Conservation (phyloP, 768 basidiomycete species). For the Lyophyllum atratum region DNA sequence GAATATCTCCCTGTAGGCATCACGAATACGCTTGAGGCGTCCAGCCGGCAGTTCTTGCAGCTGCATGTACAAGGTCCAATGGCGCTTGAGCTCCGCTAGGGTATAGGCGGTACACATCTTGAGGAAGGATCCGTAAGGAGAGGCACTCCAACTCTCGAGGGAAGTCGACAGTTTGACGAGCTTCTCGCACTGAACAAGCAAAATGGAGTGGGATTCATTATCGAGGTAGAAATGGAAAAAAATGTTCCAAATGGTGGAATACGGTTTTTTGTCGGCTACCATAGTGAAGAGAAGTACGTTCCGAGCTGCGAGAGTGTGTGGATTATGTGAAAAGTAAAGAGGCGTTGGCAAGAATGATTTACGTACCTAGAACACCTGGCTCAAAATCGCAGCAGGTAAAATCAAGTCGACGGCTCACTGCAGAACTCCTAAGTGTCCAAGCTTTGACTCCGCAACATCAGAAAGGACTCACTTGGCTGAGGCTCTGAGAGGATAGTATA, state of each 20-base stretch:
- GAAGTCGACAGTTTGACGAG: conserved; percentile 34
- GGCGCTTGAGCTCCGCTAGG: conserved; percentile 36
- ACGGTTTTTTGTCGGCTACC: conserved; percentile 31
- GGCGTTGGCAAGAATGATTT: not conserved
- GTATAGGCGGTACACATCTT: conserved; percentile 40
- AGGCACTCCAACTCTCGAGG: conserved; percentile 38
- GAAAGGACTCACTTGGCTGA: conserved; percentile 21
- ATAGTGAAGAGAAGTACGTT: conserved; percentile 49
- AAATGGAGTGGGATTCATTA: conserved; percentile 27
- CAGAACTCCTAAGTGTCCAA: not conserved
- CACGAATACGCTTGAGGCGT: conserved; percentile 20
- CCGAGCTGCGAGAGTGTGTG: conserved; percentile 35
- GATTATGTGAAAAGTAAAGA: too few species aligned
- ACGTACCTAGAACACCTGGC: conserved; percentile 45
- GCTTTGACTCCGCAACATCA: not conserved
- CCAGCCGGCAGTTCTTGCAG: conserved; percentile 25
- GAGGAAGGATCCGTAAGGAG: conserved; percentile 38
- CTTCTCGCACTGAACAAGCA: conserved; percentile 40
- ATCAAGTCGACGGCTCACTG: conserved; percentile 36
- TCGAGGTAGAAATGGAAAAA: conserved; percentile 53
- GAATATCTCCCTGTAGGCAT: conserved; percentile 22
- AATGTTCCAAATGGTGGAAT: conserved; percentile 39
- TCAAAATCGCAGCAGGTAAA: conserved; percentile 56
- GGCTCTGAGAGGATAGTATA: conserved; percentile 44
- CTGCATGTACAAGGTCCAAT: conserved; percentile 40